phyloP scores from a whole-genome alignment of 345 rosid species.

The Microthlaspi erraticum region DNA sequence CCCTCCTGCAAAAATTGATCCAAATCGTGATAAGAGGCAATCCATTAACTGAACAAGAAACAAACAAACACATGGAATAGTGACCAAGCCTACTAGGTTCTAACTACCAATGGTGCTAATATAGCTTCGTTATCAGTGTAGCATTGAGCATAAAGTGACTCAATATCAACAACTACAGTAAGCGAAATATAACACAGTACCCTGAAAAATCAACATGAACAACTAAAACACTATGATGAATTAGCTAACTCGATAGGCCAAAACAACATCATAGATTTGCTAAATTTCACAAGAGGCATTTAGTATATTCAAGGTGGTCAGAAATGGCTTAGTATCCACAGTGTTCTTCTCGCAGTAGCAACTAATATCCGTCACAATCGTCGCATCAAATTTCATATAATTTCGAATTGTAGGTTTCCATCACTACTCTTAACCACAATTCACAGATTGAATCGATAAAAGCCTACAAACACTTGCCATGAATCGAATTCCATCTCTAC shows the following conservation, averaged over 20 bases:
- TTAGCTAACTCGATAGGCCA: not conserved
- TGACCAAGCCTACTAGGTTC: conserved; percentile 20
- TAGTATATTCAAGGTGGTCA: not conserved
- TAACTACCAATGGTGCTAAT: not conserved
- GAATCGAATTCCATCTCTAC: conserved; percentile 13
- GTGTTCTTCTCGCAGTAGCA: conserved; percentile 18
- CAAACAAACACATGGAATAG: not conserved
- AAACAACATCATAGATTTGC: not conserved
- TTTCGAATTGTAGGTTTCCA: not conserved
- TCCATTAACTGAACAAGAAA: conserved; percentile 6
- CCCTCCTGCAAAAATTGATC: conserved; percentile 51
- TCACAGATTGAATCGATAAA: conserved; percentile 6
- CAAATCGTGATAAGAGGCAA: not conserved
- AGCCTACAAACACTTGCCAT: not conserved
- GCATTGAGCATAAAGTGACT: conserved; percentile 10
- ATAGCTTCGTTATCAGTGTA: not conserved
- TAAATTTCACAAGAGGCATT: not conserved
- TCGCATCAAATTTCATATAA: not conserved
- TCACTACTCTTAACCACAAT: not conserved
- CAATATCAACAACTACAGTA: conserved; percentile 1
- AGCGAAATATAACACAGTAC: not conserved
- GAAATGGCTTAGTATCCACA: not conserved
- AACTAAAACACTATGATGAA: conserved; percentile 1
- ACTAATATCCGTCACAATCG: conserved; percentile 4
- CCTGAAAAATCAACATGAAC: not conserved